Evolutionary conservation across 768 basidiomycete genomes (phyloP), one percentile per base, ranked within the genome.

Genomic region (Kwoniella botswanensis): DNA sequence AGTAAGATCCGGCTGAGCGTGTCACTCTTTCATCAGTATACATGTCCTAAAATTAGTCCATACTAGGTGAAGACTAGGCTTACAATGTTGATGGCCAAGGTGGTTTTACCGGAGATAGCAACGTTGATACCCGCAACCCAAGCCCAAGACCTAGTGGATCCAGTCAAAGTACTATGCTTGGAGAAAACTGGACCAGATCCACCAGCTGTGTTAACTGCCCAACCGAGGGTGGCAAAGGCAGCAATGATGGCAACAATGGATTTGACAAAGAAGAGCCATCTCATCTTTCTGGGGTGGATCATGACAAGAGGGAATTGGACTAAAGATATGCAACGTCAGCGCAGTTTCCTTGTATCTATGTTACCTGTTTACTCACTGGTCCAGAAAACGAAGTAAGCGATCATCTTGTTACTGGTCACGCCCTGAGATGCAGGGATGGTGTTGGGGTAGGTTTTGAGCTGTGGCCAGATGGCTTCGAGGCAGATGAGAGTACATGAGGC

Each of bases 41-140:
- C 4, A 35, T 35, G 35, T 35, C 35, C 35, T 35, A 35, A 1
- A 35, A 35, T 35, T 9, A 9, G 1, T 35, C 35, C 35, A 9
- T 9, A 1, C 6, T 35, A 35, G 35, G 21, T 50, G 46, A 10
- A 50, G 46, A 50, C 5, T 15, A n/a, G 18, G 0, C 90, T 87
- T 15, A 92, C 84, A 10, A 90, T 91, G 67, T 82, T 82, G 55
- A 82, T 56, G 4, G 90, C 84, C 9, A 84, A 67, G 3, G 83
- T 83, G 18, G 84, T 79, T 82, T 90, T 94, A 71, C 88, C 87
- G 0, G 92, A 92, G 22, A 94, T 83, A 1, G 90, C 90, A 63
- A 90, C 89, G 78, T 93, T 94, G 69, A 96, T 77, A 0, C 89
- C 88, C 63, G 86, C 86, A 59, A 96, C 84, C 91, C 91, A 94